Percentiles rank a stretch among this genome's conserved stretches.
Evolutionary conservation across 257 asterid species (phyloP).

Genomic region (Ehretia macrophylla): DNA sequence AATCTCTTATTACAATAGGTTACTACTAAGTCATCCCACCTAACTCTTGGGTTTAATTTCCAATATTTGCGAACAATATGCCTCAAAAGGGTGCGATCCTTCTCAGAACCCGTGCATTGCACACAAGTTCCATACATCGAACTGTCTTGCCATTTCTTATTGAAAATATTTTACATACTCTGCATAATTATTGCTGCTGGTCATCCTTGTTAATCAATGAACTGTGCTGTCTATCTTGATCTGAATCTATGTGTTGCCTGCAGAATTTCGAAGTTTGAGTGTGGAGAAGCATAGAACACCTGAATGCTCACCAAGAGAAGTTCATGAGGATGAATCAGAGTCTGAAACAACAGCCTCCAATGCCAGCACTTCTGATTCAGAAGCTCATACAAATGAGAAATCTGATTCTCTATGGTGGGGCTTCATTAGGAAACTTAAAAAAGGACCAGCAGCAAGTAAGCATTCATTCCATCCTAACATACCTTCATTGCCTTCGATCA

Average conservation of each 20-base stretch:
- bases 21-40: too few relatives aligned
- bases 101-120: too few relatives aligned
- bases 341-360: conserved; percentile 29
- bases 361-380: conserved; percentile 41
- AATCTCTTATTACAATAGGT: too few relatives aligned
- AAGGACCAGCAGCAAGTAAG: conserved; percentile 49
- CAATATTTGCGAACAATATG: too few relatives aligned
- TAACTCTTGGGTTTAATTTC: too few relatives aligned
- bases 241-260: conserved; percentile 4
- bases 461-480: conserved; percentile 63
- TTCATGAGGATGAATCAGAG: conserved; percentile 32
- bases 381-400: conserved; percentile 25
- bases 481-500: conserved; percentile 74
- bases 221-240: neutral
- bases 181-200: neutral
- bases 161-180: too few relatives aligned
- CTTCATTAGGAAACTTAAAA: conserved; percentile 71
- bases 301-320: conserved; percentile 35
- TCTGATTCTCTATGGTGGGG: conserved; percentile 74
- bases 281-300: conserved; percentile 29
- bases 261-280: conserved; percentile 52
- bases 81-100: too few relatives aligned
- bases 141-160: too few relatives aligned
- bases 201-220: neutral
- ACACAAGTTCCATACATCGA: too few relatives aligned